phyloP scores from a whole-genome alignment of 768 basidiomycete species.

The Trametes cingulata region DNA sequence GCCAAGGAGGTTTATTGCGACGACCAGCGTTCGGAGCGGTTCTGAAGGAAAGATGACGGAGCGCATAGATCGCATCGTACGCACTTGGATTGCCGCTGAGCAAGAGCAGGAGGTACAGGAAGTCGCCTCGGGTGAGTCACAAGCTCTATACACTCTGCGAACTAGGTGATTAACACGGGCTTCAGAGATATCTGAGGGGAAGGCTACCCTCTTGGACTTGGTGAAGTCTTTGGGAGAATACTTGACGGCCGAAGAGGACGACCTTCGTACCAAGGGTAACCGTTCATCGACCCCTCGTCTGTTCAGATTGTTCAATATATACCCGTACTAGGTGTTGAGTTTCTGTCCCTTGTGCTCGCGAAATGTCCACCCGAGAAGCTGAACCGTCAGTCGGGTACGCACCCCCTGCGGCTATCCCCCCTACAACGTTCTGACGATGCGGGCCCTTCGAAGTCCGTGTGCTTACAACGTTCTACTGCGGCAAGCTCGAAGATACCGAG shows the following conservation, averaged over 20 bases:
- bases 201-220: constrained; percentile 65
- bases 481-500: constrained; percentile 84
- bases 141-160: constrained; percentile 31
- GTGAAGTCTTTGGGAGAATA: constrained; percentile 88
- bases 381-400: constrained; percentile 80
- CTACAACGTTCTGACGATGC: constrained; percentile 10
- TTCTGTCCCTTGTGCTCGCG: constrained; percentile 73
- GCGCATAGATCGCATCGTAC: constrained; percentile 52
- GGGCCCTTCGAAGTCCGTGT: constrained; percentile 62
- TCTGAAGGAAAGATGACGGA: constrained; percentile 36
- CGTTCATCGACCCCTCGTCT: background rate
- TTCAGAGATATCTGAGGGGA: constrained; percentile 54
- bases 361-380: constrained; percentile 61
- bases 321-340: constrained; percentile 67
- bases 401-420: background rate
- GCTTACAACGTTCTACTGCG: constrained; percentile 78
- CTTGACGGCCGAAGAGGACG: constrained; percentile 83
- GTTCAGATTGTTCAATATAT: background rate
- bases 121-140: constrained; percentile 60
- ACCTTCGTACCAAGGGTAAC: constrained; percentile 75
- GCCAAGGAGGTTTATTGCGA: no score
- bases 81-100: constrained; percentile 71
- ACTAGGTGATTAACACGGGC: constrained; percentile 20
- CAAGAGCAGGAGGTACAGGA: constrained; percentile 60
- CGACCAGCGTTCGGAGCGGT: background rate